phyloP scores from a whole-genome alignment of 257 asterid species.

The Capsicum chinense region DNA sequence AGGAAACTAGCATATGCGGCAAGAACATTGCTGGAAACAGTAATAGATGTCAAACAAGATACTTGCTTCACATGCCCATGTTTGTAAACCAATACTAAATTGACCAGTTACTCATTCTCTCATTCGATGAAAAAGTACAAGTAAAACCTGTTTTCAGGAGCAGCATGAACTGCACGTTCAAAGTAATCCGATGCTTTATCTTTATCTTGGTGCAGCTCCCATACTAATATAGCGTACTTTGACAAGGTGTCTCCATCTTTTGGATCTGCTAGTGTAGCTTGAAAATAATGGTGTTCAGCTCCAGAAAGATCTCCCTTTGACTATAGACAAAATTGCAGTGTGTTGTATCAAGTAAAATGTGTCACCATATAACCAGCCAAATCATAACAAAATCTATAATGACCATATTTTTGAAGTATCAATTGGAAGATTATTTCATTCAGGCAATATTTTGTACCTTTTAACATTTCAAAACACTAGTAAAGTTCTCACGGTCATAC shows the following conservation, averaged over 20 bases:
- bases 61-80: not conserved
- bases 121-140: not conserved
- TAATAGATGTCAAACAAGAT: constrained; percentile 15
- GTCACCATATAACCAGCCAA: not conserved
- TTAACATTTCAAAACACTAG: not conserved
- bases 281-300: constrained; percentile 70
- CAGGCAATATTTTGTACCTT: not conserved
- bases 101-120: not conserved
- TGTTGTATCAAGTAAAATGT: not conserved
- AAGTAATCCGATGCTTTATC: constrained; percentile 64
- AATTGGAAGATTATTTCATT: not conserved
- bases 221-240: constrained; percentile 66
- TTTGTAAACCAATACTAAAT: not conserved
- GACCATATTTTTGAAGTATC: not conserved
- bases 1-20: constrained; percentile 82
- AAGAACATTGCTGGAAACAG: constrained; percentile 65
- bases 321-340: constrained; percentile 40
- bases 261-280: constrained; percentile 72
- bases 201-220: constrained; percentile 70
- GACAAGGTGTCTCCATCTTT: constrained; percentile 58
- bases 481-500: not conserved
- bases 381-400: not conserved
- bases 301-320: constrained; percentile 64
- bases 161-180: constrained; percentile 61
- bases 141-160: constrained; percentile 72